A percentile compares a stretch with the other conserved stretches of the same genome.
Conservation (phyloP, 2,329 filamentous ascomycete species). For the Calonectria honghensis region DNA sequence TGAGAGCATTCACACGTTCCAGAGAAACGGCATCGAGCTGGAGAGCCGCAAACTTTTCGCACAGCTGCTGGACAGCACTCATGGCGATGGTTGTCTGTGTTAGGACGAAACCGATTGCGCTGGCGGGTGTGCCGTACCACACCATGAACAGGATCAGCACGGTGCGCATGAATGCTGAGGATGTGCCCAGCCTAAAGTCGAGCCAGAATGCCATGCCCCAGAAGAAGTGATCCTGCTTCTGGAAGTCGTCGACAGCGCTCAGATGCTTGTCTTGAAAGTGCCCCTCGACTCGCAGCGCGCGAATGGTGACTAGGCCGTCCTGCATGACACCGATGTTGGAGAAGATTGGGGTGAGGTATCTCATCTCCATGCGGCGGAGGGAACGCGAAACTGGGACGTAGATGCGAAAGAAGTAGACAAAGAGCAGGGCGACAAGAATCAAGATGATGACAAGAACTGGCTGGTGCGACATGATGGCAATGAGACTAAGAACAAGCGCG, state of each 20-base stretch:
- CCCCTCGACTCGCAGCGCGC: constrained; percentile 85
- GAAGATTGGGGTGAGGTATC: constrained; percentile 90
- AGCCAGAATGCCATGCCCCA: constrained; percentile 93
- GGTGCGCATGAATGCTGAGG: constrained; percentile 83
- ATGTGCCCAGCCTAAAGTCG: constrained; percentile 79
- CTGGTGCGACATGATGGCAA: constrained; percentile 87
- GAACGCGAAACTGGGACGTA: constrained; percentile 91
- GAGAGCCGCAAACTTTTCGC: constrained; percentile 86
- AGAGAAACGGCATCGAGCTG: constrained; percentile 96
- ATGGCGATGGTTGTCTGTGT: constrained; percentile 68
- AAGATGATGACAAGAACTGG: constrained; percentile 86
- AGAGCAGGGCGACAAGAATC: constrained; percentile 78
- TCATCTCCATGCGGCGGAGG: constrained; percentile 89
- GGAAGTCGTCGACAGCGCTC: constrained; percentile 88
- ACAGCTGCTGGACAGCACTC: constrained; percentile 72
- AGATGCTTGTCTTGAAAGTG: constrained; percentile 89
- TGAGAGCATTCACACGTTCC: constrained; percentile 88
- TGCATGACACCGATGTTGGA: constrained; percentile 94
- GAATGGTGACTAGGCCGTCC: constrained; percentile 89
- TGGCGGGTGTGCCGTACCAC: constrained; percentile 83
- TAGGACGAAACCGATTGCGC: constrained; percentile 88
- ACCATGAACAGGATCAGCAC: constrained; percentile 84
- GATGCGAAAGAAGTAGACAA: constrained; percentile 82
- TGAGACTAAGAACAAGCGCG: constrained; percentile 81
- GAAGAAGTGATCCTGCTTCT: constrained; percentile 97